Conservation (phyloP, 2,329 filamentous ascomycete species). For the Diaporthe aspalathi region DNA sequence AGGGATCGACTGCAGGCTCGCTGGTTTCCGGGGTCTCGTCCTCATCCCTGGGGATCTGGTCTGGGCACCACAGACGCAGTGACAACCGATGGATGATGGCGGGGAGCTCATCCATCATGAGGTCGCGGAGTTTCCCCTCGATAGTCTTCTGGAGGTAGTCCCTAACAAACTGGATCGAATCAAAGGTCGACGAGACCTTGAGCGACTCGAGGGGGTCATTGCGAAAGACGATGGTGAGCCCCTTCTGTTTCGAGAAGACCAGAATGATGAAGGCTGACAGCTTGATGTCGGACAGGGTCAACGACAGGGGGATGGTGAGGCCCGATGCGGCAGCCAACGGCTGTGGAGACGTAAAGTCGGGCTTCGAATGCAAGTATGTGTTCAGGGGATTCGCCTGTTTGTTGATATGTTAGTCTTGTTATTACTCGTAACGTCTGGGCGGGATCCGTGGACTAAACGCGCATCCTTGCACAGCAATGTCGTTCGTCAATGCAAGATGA, state of each 20-base stretch:
- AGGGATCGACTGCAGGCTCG: slow-evolving; percentile 79
- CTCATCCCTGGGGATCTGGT: slow-evolving; percentile 78
- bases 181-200: slow-evolving; percentile 98
- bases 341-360: slow-evolving; percentile 90
- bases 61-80: slow-evolving; percentile 87
- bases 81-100: slow-evolving; percentile 96
- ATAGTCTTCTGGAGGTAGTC: slow-evolving; percentile 98
- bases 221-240: slow-evolving; percentile 94
- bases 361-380: slow-evolving; percentile 92
- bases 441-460: slow-evolving; percentile 44
- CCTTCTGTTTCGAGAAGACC: slow-evolving; percentile 97
- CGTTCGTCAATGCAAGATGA: slow-evolving; percentile 49
- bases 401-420: slow-evolving; percentile 61
- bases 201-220: slow-evolving; percentile 98
- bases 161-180: slow-evolving; percentile 97
- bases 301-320: slow-evolving; percentile 96
- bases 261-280: slow-evolving; percentile 97
- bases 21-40: slow-evolving; percentile 63
- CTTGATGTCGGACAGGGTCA: slow-evolving; percentile 95
- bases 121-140: slow-evolving; percentile 87
- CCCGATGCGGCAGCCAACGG: slow-evolving; percentile 91
- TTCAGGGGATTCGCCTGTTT: slow-evolving; percentile 91
- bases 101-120: slow-evolving; percentile 98
- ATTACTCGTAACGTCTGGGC: slow-evolving; percentile 48
- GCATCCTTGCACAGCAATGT: slow-evolving; percentile 51